phyloP scores from a whole-genome alignment of 2,329 filamentous ascomycete genomes.

The Sclerotinia borealis region DNA sequence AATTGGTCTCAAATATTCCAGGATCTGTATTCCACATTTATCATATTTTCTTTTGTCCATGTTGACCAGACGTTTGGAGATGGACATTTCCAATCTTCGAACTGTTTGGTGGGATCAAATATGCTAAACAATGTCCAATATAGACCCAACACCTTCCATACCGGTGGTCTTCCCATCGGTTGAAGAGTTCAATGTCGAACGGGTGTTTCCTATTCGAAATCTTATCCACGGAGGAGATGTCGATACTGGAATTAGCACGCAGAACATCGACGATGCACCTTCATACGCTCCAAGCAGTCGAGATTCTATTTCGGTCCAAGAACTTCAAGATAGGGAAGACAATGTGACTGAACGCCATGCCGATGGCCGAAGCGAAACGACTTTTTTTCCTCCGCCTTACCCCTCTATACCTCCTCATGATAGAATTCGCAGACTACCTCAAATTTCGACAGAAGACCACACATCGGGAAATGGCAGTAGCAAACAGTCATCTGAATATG shows the following conservation, averaged over 20 bases:
- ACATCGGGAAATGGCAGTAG: background rate
- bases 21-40: background rate
- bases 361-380: conserved; percentile 2
- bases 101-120: background rate
- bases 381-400: conserved; percentile 18
- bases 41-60: background rate
- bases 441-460: background rate
- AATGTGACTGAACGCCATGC: background rate
- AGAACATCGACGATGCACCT: background rate
- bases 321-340: background rate
- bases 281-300: background rate
- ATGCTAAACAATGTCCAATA: conserved; percentile 12
- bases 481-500: background rate
- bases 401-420: conserved; percentile 16
- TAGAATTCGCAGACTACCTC: conserved; percentile 15
- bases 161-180: conserved; percentile 18
- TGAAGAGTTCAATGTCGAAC: conserved; percentile 20
- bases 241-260: background rate
- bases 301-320: background rate
- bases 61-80: background rate
- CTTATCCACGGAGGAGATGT: conserved; percentile 11
- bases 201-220: conserved; percentile 26
- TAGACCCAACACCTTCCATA: conserved; percentile 11
- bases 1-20: background rate
- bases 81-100: background rate